Evolutionary conservation across 2,329 filamentous ascomycete species (phyloP), one percentile per base, ranked within the genome.

Genomic region (Myotisia sp.): DNA sequence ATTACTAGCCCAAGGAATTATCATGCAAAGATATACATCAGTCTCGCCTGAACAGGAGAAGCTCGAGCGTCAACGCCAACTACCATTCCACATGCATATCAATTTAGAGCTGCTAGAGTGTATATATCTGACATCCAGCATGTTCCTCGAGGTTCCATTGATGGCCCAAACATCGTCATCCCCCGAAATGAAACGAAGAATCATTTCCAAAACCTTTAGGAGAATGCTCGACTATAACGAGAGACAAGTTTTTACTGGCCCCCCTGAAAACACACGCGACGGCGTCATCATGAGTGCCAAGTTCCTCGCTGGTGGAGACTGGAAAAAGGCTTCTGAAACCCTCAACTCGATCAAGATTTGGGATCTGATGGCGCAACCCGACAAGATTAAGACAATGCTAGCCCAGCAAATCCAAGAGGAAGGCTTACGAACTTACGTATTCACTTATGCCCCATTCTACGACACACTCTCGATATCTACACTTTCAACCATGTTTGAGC

Each of bases 41-140:
- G 90, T 98, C 42, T 90, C 86, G 22, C 90, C 90, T 12, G 90
- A 98, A 63, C 90, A 98, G 63, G 90, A 98, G 67, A 82, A 87
- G 46, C 72, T 95, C 24, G 90, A 98, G 68, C 83, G 90, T 57
- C 87, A 95, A 65, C 79, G 90, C 50, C 90, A 98, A 65, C 73
- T 98, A 47, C 90, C 90, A 23, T 98, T 98, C 77, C 90, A 98
- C 68, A 94, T 98, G 85, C 90, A 98, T 71, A 98, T 98, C 70
- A 98, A 98, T 69, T 73, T 98, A 34, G 90, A 98, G 61, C 74
- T 98, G 36, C 74, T 98, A 24, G 90, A 98, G 67, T 95, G 90
- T 54, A 87, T 95, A 42, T 98, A 98, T 66, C 73, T 98, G 39
- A 95, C 90, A 33, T 95, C 87, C 68, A 94, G 85, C 64, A 98